Percentiles rank a stretch among this genome's conserved stretches.
These are phyloP conservation scores for Fomitopsis pulvina DNA, from an alignment of 768 basidiomycete genomes.

Conservation along the genomic window DNA sequence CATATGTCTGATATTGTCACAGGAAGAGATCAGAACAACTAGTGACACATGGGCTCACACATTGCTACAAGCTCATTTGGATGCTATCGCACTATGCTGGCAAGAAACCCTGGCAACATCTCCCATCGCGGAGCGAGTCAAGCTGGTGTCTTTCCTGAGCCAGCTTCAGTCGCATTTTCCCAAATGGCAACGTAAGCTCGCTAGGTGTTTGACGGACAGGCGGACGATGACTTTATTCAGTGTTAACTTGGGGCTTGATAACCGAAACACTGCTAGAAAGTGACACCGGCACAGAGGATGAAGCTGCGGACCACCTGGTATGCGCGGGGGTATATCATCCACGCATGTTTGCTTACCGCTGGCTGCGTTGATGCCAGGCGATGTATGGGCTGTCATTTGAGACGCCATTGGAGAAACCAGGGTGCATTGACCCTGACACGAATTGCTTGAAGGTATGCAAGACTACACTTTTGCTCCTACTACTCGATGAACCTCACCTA, in stretches of 20 bases:
- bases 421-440: conserved; percentile 40
- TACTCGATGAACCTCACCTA: background rate
- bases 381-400: conserved; percentile 36
- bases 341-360: background rate
- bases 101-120: conserved; percentile 51
- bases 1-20: conserved; percentile 1
- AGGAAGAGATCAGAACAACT: conserved; percentile 67
- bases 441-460: conserved; percentile 36
- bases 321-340: conserved; percentile 10
- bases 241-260: conserved; percentile 59
- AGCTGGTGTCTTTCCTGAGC: conserved; percentile 54
- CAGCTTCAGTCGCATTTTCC: conserved; percentile 67
- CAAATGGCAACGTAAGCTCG: conserved; percentile 49
- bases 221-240: conserved; percentile 28
- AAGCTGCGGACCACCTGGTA: conserved; percentile 36
- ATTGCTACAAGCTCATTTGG: conserved; percentile 58
- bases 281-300: conserved; percentile 35
- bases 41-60: conserved; percentile 53
- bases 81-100: conserved; percentile 63
- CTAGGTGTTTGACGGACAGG: no score
- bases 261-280: conserved; percentile 53
- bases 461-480: no score
- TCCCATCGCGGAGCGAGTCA: conserved; percentile 49
- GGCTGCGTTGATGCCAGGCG: conserved; percentile 29
- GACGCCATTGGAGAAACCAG: conserved; percentile 13